Evolutionary conservation across 2,329 filamentous ascomycete genomes (phyloP), one percentile per base, ranked within the genome.

Genomic region (Trichoderma sp.): DNA sequence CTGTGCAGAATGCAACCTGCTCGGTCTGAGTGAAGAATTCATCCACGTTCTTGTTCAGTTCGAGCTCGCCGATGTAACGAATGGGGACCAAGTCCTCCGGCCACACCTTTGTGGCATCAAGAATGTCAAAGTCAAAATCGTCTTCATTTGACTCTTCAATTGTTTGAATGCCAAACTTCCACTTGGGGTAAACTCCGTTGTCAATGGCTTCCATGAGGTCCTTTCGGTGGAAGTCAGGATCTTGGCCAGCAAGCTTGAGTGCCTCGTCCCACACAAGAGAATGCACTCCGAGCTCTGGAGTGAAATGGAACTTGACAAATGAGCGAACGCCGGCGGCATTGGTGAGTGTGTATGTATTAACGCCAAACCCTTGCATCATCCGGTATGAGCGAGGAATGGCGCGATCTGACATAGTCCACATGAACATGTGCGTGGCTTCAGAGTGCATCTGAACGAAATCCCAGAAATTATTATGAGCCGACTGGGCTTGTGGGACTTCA

Each of bases 321-420:
- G 88, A 85, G 1, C 90, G 86, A 78, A 92, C 87, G 26, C 91
- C 92, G 74, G 91, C 86, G 28, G 85, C 87, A 73, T 94, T 94
- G 73, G 85, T 84, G 2, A 94, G 85, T 0, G 88, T 92, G 76
- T 86, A 95, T 0, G 93, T 95, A 81, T 95, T 94, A 75, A 95
- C 93, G 69, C 93, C 92, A 71, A 95, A 95, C 0, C 93, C 93
- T 75, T 95, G 92, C 91, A 95, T 94, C 92, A 94, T 94, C 28
- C 93, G 89, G 81, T 86, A 94, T 0, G 91, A 93, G 3, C 91
- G 87, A 1, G 92, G 92, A 71, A 93, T 93, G 0, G 86, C 85
- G 32, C 92, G 87, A 78, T 94, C 93, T 9, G 89, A 92, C 90
- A 94, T 93, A 34, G 89, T 84, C 92, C 92, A 95, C 85, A 93